Conservation (phyloP, 2,329 filamentous ascomycete species). For the Phyllosticta citriasiana region DNA sequence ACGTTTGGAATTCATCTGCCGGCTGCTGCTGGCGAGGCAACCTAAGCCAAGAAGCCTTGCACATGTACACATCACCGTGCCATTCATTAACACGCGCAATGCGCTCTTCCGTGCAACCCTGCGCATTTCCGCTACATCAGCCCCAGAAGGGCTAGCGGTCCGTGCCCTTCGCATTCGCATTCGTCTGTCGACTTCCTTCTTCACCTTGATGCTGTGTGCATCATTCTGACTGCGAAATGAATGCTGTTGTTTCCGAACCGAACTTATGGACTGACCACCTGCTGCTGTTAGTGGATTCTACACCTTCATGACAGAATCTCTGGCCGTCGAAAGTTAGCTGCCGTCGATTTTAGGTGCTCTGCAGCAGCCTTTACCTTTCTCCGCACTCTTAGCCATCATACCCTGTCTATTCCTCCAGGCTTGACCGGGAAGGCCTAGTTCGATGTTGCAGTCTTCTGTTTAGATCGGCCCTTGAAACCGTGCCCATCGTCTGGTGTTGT, state of each 20-base stretch:
- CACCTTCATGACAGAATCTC: too few species aligned
- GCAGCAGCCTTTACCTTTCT: conserved; percentile 14
- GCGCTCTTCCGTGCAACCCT: not conserved
- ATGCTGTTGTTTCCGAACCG: too few species aligned
- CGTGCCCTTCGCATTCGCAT: not conserved
- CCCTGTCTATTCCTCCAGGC: not conserved
- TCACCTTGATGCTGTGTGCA: too few species aligned
- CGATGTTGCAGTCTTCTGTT: not conserved
- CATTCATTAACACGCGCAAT: not conserved
- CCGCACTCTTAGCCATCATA: conserved; percentile 11
- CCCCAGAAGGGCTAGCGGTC: too few species aligned
- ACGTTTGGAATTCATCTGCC: too few species aligned
- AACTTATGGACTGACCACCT: too few species aligned
- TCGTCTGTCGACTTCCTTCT: not conserved
- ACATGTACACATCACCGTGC: not conserved
- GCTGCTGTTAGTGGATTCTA: too few species aligned
- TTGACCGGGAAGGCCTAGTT: not conserved
- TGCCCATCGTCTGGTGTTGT: too few species aligned
- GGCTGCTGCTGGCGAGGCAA: not conserved
- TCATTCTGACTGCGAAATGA: too few species aligned
- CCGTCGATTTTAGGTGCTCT: not conserved
- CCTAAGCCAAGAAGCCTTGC: not conserved
- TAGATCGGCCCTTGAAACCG: too few species aligned
- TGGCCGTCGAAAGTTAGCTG: not conserved
- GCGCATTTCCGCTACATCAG: not conserved